Percentiles rank a stretch among this genome's conserved stretches.
These are phyloP conservation scores for Citrus reticulata DNA, from an alignment of 345 rosid species.

Conservation along the genomic window DNA sequence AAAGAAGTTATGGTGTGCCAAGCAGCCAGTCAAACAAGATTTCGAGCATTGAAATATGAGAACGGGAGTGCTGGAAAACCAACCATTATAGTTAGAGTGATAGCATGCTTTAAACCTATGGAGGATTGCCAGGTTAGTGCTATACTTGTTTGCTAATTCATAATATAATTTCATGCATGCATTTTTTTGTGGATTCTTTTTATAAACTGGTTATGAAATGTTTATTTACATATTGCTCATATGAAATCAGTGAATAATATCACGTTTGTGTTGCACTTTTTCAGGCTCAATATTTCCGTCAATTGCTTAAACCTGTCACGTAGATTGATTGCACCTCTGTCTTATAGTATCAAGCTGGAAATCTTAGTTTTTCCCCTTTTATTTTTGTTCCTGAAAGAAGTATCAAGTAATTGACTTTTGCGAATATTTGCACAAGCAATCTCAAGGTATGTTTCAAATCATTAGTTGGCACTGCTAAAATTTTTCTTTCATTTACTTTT, in stretches of 20 bases:
- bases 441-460: constrained; percentile 38
- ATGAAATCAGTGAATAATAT: neutral
- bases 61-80: constrained; percentile 80
- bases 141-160: neutral
- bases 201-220: neutral
- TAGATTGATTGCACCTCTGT: constrained; percentile 38
- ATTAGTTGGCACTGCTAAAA: constrained; percentile 1
- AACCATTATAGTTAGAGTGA: constrained; percentile 79
- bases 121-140: constrained; percentile 92
- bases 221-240: neutral
- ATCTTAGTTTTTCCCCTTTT: constrained; percentile 37
- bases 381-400: constrained; percentile 31
- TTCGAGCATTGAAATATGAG: constrained; percentile 87
- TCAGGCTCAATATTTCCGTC: constrained; percentile 98
- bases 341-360: constrained; percentile 43
- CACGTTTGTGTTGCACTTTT: constrained; percentile 20
- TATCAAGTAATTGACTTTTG: constrained; percentile 31
- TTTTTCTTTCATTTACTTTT: neutral
- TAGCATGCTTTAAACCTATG: constrained; percentile 96
- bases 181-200: neutral
- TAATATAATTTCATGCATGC: neutral
- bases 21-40: constrained; percentile 92
- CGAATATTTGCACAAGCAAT: constrained; percentile 26
- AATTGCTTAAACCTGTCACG: constrained; percentile 97
- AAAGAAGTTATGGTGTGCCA: constrained; percentile 97